Evolutionary conservation across 495 filamentous ascomycete species (phyloP).

Genomic region (Aspergillus sparsus): DNA sequence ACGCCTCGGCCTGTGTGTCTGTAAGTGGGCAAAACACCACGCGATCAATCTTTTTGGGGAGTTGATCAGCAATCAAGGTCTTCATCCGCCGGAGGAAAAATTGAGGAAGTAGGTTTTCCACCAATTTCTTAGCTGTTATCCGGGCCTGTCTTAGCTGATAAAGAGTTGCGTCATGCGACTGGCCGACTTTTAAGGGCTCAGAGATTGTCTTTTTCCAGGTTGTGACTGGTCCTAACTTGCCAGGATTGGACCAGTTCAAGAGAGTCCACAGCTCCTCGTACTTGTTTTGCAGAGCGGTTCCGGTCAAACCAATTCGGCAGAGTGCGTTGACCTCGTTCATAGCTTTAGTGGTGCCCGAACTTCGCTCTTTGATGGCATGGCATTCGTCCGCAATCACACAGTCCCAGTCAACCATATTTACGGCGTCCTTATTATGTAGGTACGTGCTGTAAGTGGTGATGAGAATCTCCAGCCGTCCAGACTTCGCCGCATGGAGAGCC

Average conservation of each 20-base stretch:
- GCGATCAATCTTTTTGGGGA: constrained; percentile 93
- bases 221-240: constrained; percentile 72
- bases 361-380: constrained; percentile 82
- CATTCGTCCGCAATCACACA: constrained; percentile 97
- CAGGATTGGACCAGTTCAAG: constrained; percentile 95
- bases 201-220: constrained; percentile 80
- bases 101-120: constrained; percentile 82
- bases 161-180: constrained; percentile 89
- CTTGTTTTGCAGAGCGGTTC: constrained; percentile 96
- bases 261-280: constrained; percentile 98
- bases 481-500: constrained; percentile 70
- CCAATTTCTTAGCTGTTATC: constrained; percentile 80
- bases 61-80: constrained; percentile 83
- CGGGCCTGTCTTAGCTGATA: constrained; percentile 79
- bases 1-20: constrained; percentile 77
- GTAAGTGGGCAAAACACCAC: constrained; percentile 96
- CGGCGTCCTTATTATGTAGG: constrained; percentile 65
- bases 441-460: constrained; percentile 95
- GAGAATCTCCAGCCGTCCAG: constrained; percentile 80
- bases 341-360: constrained; percentile 73
- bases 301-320: constrained; percentile 90
- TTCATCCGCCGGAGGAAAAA: constrained; percentile 97
- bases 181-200: constrained; percentile 78
- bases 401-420: constrained; percentile 92
- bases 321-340: constrained; percentile 93